phyloP scores from a whole-genome alignment of 192 early-diverging fungal genomes.

The Spinellus fusiger region DNA sequence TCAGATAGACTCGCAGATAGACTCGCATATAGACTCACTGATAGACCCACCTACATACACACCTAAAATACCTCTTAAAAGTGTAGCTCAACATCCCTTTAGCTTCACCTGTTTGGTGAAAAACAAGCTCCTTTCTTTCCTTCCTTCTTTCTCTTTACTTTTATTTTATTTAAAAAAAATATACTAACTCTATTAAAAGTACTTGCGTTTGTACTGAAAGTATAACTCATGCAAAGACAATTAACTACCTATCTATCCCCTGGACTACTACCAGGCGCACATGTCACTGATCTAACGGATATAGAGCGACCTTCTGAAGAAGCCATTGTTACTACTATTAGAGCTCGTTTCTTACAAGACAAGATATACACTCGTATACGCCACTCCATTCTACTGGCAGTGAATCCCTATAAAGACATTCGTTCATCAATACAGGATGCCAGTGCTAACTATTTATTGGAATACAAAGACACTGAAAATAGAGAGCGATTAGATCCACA shows the following conservation, averaged over 20 bases:
- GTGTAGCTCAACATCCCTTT: no score
- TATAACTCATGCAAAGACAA: neutral
- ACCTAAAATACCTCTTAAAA: no score
- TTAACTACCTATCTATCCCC: neutral
- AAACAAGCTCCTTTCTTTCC: conserved; percentile 6
- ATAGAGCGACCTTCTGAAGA: conserved; percentile 21
- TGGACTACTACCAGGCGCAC: neutral
- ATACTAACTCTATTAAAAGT: neutral
- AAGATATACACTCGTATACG: conserved; percentile 66
- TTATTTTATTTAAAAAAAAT: no score
- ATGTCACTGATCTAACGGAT: conserved; percentile 15
- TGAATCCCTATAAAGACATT: conserved; percentile 59
- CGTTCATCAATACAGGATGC: conserved; percentile 49
- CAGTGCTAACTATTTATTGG: conserved; percentile 66
- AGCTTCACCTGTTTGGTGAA: no score
- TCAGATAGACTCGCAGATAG: no score
- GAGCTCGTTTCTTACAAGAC: conserved; percentile 48
- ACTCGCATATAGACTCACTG: no score
- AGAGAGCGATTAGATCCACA: conserved; percentile 60
- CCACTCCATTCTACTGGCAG: conserved; percentile 59
- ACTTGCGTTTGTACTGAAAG: no score
- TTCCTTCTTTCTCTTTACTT: neutral
- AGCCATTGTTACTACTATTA: conserved; percentile 36
- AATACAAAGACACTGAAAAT: conserved; percentile 58
- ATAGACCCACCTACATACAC: no score